These are phyloP conservation scores for Russula sp. DNA, from an alignment of 768 basidiomycete species.

Conservation along the genomic window DNA sequence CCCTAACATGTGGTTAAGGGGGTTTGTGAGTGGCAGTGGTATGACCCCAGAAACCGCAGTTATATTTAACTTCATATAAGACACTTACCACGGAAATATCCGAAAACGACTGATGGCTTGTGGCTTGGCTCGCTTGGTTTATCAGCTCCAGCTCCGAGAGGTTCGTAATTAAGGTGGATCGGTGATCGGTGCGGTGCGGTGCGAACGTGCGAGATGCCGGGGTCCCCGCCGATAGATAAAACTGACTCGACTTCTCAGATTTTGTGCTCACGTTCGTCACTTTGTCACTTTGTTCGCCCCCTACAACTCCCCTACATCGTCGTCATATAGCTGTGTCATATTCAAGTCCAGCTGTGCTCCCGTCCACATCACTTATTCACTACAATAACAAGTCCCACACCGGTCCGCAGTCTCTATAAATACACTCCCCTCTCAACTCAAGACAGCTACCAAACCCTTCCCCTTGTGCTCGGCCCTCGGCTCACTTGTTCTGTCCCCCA, in stretches of 20 bases:
- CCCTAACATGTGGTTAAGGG: constrained; percentile 4
- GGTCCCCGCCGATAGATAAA: constrained; percentile 6
- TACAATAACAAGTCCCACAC: background rate
- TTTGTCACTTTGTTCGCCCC: constrained; percentile 10
- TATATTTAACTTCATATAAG: background rate
- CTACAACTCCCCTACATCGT: background rate
- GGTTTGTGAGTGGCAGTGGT: background rate
- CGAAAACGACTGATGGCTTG: background rate
- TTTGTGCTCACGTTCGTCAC: constrained; percentile 17
- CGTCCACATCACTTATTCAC: background rate
- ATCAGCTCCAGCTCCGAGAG: background rate
- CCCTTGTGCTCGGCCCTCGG: background rate
- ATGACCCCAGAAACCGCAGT: constrained; percentile 4
- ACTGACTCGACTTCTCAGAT: background rate
- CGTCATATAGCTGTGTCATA: constrained; percentile 1
- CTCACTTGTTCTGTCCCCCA: background rate
- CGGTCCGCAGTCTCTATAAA: constrained; percentile 1
- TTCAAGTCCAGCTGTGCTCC: background rate
- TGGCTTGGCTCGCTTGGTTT: background rate
- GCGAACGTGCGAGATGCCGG: constrained; percentile 20
- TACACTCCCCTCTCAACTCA: background rate
- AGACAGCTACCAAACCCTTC: background rate
- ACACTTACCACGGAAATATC: background rate
- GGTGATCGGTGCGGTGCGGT: background rate
- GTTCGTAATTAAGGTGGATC: constrained; percentile 4